Evolutionary conservation across 768 basidiomycete genomes (phyloP), one percentile per base, ranked within the genome.

Genomic region (Kwoniella botswanensis): DNA sequence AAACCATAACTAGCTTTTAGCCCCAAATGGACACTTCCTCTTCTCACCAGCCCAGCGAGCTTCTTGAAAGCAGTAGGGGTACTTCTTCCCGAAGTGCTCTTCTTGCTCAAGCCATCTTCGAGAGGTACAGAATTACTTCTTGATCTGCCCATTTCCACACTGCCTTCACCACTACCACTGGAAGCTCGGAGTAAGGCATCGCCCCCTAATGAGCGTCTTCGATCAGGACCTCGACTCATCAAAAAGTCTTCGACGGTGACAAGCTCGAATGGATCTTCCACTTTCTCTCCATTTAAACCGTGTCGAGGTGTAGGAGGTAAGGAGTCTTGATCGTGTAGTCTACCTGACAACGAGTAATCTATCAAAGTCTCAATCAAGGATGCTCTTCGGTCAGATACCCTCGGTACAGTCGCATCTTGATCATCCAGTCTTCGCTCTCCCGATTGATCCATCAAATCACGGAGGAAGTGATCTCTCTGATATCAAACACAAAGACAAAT

Each of bases 311-410:
- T 78, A 10, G 78, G 74, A 12, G 89, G 86, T 2, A 88, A 82
- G 7, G 93, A 92, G 75, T 96, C 94, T 82, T 97, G 94, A 15
- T 87, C 86, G 65, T 90, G 89, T 46, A 95, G 84, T 65, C 94
- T 87, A 22, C 94, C 90, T 1, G 89, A 87, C 57, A 87, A 86
- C 0, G 93, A 91, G 77, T 92, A 92, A 35, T 87, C 86, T 11
- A 89, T 86, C 2, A 96, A 86, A 68, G 89, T 88, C 65, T 91
- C 89, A 11, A 94, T 90, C 78, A 95, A 93, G 9, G 88, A 88
- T 55, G 90, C 88, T 68, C 90, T 89, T 91, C 92, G 74, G 43
- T 75, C 53, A 42, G 42, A 59, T 9, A 41, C 43, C 29, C 29
- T 50, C 4, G 63, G 63, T 26, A 52, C 26, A 7, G 24, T 35